A percentile compares a stretch with the other conserved stretches of the same genome.
These are phyloP conservation scores for Gliomastix tumulicola DNA, from an alignment of 2,329 filamentous ascomycete species.

Conservation along the genomic window DNA sequence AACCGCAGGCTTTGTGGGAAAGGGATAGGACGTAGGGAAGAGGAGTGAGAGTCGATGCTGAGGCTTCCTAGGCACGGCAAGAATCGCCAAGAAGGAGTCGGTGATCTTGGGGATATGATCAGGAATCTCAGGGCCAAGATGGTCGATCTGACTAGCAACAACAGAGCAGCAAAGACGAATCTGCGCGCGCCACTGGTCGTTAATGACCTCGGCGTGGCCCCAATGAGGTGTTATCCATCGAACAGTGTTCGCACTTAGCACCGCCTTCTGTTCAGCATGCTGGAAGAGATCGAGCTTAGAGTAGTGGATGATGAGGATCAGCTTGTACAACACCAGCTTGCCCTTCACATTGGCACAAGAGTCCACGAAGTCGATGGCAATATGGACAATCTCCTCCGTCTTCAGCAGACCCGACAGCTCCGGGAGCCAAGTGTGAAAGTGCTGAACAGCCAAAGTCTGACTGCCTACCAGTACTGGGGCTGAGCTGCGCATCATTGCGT, in stretches of 20 bases:
- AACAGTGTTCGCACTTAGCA: conserved; percentile 73
- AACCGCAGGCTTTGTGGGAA: conserved; percentile 64
- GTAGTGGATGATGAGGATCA: conserved; percentile 89
- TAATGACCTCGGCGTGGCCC: conserved; percentile 68
- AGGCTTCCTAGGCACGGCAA: conserved; percentile 42
- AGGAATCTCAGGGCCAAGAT: conserved; percentile 73
- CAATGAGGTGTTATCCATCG: conserved; percentile 92
- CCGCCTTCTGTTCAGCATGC: conserved; percentile 65
- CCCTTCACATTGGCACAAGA: conserved; percentile 83
- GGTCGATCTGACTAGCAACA: conserved; percentile 74
- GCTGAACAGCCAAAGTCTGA: conserved; percentile 90
- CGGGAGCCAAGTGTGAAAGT: conserved; percentile 96
- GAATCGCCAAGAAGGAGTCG: conserved; percentile 77
- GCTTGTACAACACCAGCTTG: conserved; percentile 85
- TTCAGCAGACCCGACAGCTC: conserved; percentile 73
- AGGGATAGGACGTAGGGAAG: conserved; percentile 86
- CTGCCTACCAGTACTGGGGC: conserved; percentile 85
- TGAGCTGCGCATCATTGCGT: conserved; percentile 81
- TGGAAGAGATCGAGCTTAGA: conserved; percentile 76
- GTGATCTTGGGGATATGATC: conserved; percentile 88
- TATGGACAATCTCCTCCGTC: conserved; percentile 79
- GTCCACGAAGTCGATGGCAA: conserved; percentile 90
- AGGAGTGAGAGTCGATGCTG: conserved; percentile 73
- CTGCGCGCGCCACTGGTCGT: conserved; percentile 85
- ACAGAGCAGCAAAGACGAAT: conserved; percentile 91